Percentiles rank a stretch among this genome's conserved stretches.
phyloP scores from a whole-genome alignment of 257 asterid species.

The Rehmannia glutinosa region DNA sequence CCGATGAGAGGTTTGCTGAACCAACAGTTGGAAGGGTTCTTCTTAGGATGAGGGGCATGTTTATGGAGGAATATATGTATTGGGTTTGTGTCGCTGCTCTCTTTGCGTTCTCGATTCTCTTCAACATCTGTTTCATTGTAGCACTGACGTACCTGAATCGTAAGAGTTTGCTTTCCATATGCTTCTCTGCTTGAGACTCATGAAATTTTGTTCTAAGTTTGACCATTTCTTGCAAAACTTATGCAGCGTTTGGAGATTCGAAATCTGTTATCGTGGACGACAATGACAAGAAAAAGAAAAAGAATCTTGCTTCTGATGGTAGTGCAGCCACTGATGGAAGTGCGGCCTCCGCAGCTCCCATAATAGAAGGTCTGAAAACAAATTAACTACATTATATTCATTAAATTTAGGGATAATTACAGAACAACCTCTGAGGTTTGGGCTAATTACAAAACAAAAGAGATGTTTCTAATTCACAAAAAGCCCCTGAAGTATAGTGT shows the following conservation, averaged over 20 bases:
- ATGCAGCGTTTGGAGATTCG: slow-evolving; percentile 74
- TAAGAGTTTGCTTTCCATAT: slow-evolving; percentile 31
- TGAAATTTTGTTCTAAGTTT: slow-evolving; percentile 10
- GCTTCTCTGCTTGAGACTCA: background rate
- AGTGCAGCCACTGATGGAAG: slow-evolving; percentile 1
- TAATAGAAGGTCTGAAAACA: slow-evolving; percentile 35
- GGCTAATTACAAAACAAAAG: no score
- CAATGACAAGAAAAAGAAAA: slow-evolving; percentile 35
- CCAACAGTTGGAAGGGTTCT: slow-evolving; percentile 90
- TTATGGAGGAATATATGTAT: slow-evolving; percentile 62
- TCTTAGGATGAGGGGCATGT: slow-evolving; percentile 86
- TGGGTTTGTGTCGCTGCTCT: slow-evolving; percentile 84
- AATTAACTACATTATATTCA: background rate
- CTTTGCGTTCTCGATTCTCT: slow-evolving; percentile 76
- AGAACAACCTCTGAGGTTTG: no score
- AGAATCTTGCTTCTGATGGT: slow-evolving; percentile 7
- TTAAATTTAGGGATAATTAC: background rate
- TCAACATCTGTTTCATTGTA: slow-evolving; percentile 60
- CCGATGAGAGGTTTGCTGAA: slow-evolving; percentile 43
- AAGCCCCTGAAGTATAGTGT: no score
- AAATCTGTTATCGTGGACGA: slow-evolving; percentile 44
- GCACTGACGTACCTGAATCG: slow-evolving; percentile 77
- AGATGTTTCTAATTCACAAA: no score
- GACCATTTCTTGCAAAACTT: slow-evolving; percentile 8
- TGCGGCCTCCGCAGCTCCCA: slow-evolving; percentile 30